Evolutionary conservation across 108 stramenopile genomes (phyloP).

Genomic region (Cyclotella sp.): DNA sequence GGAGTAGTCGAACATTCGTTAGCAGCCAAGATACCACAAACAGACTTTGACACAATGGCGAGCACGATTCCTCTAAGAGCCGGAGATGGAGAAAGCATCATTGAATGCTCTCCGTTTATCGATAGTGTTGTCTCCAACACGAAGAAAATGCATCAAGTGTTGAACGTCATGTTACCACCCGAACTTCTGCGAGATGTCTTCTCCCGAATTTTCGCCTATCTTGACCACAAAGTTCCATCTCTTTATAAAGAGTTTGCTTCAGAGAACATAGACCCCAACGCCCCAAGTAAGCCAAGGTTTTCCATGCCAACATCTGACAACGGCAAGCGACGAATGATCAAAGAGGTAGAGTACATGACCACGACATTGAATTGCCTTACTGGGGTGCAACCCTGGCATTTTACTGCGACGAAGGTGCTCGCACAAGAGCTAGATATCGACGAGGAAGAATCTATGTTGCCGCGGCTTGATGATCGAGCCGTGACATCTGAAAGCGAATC

Average conservation of each 20-base stretch:
- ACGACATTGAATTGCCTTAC: conserved; percentile 66
- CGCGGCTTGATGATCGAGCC: background rate
- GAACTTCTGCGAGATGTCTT: conserved; percentile 95
- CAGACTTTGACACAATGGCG: conserved; percentile 78
- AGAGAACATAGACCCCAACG: conserved; percentile 9
- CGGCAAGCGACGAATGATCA: conserved; percentile 74
- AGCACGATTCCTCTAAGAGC: conserved; percentile 35
- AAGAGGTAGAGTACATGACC: conserved; percentile 73
- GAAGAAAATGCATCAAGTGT: conserved; percentile 94
- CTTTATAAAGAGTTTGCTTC: conserved; percentile 59
- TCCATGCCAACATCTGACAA: conserved; percentile 69
- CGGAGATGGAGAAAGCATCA: conserved; percentile 15
- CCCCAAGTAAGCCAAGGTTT: conserved; percentile 44
- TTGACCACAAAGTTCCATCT: conserved; percentile 83
- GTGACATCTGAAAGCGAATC: background rate
- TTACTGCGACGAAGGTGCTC: conserved; percentile 73
- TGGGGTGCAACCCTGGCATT: conserved; percentile 86
- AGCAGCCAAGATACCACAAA: conserved; percentile 67
- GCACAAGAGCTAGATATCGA: conserved; percentile 66
- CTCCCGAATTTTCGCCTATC: conserved; percentile 88
- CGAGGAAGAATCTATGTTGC: conserved; percentile 8
- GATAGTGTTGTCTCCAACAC: conserved; percentile 90
- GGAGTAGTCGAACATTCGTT: conserved; percentile 91
- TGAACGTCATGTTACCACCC: conserved; percentile 82
- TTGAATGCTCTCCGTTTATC: conserved; percentile 81